Evolutionary conservation across 257 asterid genomes (phyloP), one percentile per base, ranked within the genome.

Genomic region (Primulina eburnea): DNA sequence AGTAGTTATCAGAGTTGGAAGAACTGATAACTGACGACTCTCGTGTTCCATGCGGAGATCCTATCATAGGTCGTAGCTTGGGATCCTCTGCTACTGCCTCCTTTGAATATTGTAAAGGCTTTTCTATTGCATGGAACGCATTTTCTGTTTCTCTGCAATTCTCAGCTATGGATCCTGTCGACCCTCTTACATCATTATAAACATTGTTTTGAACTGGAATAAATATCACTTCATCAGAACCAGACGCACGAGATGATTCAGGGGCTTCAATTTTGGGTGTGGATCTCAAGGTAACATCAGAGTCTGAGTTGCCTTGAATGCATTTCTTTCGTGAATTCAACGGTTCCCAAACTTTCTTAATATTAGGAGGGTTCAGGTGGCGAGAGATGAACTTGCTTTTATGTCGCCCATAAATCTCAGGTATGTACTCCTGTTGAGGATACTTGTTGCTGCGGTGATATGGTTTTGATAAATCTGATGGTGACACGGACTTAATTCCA

Each of bases 261-360:
- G 77, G 74, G 69, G 78, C 82, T 77, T 83, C 95, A 60, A 76
- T 77, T 76, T 82, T 84, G 63, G 79, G 73, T 32, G 75, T 68
- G 71, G 84, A 80, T 82, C 84, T 87, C 79, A 78, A 76, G 73
- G 93, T 90, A 71, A 86, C 81, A 75, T 87, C 95, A 37, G 82
- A 76, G 76, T 90, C 95, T 5, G 89, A 85, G 79, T 86, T 83
- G 82, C 96, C 86, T 34, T 89, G 80, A 33, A 77, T 62, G 71
- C 82, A 85, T 80, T 87, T 87, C 87, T 88, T 92, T 64, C 80
- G 91, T 29, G 89, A 83, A 77, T 89, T 97, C 84, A 87, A 75
- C 65, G 99, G 99, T 80, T 94, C 99, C 99, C 99, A 94, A 63
- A 89, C 96, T 83, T 89, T 89, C 86, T 85, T 89, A 57, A 82